A percentile compares a stretch with the other conserved stretches of the same genome.
These are phyloP conservation scores for Paramecium biaurelia DNA, from an alignment of 73 alveolate species.

Conservation along the genomic window DNA sequence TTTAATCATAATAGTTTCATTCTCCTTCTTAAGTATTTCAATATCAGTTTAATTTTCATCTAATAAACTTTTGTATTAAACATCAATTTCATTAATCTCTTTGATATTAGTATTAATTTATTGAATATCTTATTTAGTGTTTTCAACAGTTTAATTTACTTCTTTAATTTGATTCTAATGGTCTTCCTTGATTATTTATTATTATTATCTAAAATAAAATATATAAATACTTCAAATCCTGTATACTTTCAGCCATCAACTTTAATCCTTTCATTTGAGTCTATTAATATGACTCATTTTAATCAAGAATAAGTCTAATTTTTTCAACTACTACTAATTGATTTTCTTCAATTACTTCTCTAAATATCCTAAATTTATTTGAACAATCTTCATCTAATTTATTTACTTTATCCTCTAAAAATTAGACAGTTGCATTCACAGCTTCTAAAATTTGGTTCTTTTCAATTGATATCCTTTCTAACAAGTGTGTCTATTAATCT, in stretches of 20 bases:
- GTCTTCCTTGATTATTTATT: not conserved
- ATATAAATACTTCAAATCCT: not conserved
- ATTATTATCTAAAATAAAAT: not conserved
- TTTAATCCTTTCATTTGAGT: not conserved
- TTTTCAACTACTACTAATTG: not conserved
- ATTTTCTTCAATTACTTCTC: slow-evolving; percentile 34
- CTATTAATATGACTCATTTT: not conserved
- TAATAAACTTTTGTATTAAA: not conserved
- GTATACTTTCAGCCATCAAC: not conserved
- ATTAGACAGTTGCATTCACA: not conserved
- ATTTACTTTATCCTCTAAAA: slow-evolving; percentile 46
- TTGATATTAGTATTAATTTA: not conserved
- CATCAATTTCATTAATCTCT: not conserved
- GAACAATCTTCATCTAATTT: slow-evolving; percentile 50
- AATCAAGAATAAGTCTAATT: not conserved
- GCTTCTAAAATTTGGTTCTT: not conserved
- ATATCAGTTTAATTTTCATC: not conserved
- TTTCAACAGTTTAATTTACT: not conserved
- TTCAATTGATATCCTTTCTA: slow-evolving; percentile 33
- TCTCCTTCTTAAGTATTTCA: not conserved
- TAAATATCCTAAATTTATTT: not conserved
- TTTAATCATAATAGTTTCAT: not conserved
- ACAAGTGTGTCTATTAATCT: not conserved
- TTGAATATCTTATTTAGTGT: not conserved
- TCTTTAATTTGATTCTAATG: not conserved